Conservation (phyloP, 768 basidiomycete genomes). For the Lenzites betulinus region DNA sequence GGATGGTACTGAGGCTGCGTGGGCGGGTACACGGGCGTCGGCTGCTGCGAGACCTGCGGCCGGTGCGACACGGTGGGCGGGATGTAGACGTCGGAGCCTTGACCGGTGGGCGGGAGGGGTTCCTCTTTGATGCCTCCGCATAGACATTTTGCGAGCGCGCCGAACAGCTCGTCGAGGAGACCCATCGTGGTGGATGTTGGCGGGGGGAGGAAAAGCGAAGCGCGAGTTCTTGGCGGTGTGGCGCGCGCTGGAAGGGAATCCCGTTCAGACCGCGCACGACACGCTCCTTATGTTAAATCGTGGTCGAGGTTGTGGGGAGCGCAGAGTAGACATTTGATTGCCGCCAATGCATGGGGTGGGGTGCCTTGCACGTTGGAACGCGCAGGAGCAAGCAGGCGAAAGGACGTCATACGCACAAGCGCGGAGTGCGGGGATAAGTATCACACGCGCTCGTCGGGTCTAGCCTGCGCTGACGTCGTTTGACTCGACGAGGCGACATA, state of each 20-base stretch:
- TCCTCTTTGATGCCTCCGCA: slow-evolving; percentile 15
- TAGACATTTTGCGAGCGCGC: slow-evolving; percentile 14
- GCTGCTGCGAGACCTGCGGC: slow-evolving; percentile 15
- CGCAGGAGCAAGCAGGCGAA: neutral
- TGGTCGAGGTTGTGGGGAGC: no score
- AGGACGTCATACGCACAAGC: neutral
- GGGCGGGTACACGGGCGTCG: slow-evolving; percentile 9
- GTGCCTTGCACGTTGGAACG: neutral
- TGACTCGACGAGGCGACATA: no score
- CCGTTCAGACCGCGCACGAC: neutral
- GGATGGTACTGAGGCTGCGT: neutral
- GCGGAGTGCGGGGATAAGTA: neutral
- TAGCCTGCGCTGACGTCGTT: neutral
- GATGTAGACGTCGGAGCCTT: slow-evolving; percentile 20
- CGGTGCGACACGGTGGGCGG: slow-evolving; percentile 23
- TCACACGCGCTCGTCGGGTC: neutral
- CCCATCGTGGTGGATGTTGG: slow-evolving; percentile 1
- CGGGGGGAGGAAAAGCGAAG: no score
- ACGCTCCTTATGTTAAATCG: no score
- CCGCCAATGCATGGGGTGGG: neutral
- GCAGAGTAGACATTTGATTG: no score
- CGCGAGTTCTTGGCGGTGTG: neutral
- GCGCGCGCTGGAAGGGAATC: neutral
- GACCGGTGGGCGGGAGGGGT: neutral
- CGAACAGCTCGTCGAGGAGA: slow-evolving; percentile 10